A percentile compares a stretch with the other conserved stretches of the same genome.
Evolutionary conservation across 1,284 basidiomycete species (phyloP).

Genomic region (Gymnopus androsaceus): DNA sequence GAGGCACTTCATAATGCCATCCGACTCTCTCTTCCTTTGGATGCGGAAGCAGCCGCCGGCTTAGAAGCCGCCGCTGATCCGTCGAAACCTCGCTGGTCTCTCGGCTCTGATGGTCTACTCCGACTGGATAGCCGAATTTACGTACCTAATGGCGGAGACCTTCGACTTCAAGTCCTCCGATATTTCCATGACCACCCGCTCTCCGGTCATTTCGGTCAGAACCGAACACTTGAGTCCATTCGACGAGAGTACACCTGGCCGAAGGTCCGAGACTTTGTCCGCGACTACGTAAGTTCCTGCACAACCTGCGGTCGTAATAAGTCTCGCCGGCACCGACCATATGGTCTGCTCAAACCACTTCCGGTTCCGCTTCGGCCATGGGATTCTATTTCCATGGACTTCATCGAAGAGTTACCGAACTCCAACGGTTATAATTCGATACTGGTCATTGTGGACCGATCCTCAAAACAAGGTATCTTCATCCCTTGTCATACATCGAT

Average conservation of each 20-base stretch:
- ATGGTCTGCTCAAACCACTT: too few species aligned
- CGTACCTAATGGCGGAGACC: background rate
- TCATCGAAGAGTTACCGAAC: constrained; percentile 36
- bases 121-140: background rate
- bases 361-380: too few species aligned
- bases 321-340: too few species aligned
- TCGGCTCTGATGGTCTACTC: background rate
- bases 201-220: background rate
- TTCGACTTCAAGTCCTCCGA: background rate
- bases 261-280: background rate
- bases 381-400: constrained; percentile 39
- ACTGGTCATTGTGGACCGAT: constrained; percentile 36
- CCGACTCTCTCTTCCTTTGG: background rate
- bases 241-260: constrained; percentile 3
- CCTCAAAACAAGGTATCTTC: constrained; percentile 38
- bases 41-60: background rate
- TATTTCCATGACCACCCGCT: background rate
- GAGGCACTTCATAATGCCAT: constrained; percentile 5
- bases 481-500: constrained; percentile 29
- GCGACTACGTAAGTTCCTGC: background rate
- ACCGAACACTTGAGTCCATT: background rate
- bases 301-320: too few species aligned
- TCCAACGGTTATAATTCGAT: constrained; percentile 34
- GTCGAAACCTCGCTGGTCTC: background rate
- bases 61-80: background rate